These are phyloP conservation scores for Sarocladium oryzae DNA, from an alignment of 2,329 filamentous ascomycete species.

Conservation along the genomic window DNA sequence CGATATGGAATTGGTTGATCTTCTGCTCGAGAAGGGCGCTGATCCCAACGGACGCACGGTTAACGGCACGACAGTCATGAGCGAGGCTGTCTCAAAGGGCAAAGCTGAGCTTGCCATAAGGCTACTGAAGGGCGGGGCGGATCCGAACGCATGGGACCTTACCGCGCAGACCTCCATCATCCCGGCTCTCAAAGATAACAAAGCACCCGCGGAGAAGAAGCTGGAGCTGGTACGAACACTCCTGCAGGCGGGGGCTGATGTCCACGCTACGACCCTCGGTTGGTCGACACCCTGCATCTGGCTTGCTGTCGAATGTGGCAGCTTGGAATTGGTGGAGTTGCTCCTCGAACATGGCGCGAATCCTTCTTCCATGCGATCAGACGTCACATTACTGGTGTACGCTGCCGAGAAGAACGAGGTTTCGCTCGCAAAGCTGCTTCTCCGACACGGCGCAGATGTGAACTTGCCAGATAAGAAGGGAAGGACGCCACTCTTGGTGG, in stretches of 20 bases:
- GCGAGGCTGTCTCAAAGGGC: constrained; percentile 25
- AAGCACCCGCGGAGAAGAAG: constrained; percentile 19
- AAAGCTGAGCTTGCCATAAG: constrained; percentile 24
- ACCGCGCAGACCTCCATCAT: constrained; percentile 26
- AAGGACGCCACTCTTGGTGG: constrained; percentile 26
- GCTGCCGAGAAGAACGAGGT: constrained; percentile 15
- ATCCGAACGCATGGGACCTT: constrained; percentile 25
- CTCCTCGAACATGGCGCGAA: constrained; percentile 23
- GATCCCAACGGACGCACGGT: constrained; percentile 22
- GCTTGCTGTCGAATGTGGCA: constrained; percentile 19
- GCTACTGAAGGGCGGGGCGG: constrained; percentile 27
- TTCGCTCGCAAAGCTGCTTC: constrained; percentile 7
- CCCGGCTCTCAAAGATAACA: constrained; percentile 21
- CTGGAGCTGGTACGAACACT: constrained; percentile 22
- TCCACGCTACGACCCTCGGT: constrained; percentile 20
- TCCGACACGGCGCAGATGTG: constrained; percentile 26
- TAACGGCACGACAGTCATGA: constrained; percentile 26
- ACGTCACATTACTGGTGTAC: constrained; percentile 10
- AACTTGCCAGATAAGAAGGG: constrained; percentile 25
- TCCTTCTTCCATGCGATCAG: constrained; percentile 16
- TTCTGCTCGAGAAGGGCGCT: constrained; percentile 29
- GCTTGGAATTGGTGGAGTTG: constrained; percentile 19
- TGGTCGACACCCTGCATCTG: constrained; percentile 18
- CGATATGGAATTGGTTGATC: constrained; percentile 22
- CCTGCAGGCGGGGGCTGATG: constrained; percentile 26